Conservation (phyloP, 495 filamentous ascomycete species). For the Hypoxylon rickii region DNA sequence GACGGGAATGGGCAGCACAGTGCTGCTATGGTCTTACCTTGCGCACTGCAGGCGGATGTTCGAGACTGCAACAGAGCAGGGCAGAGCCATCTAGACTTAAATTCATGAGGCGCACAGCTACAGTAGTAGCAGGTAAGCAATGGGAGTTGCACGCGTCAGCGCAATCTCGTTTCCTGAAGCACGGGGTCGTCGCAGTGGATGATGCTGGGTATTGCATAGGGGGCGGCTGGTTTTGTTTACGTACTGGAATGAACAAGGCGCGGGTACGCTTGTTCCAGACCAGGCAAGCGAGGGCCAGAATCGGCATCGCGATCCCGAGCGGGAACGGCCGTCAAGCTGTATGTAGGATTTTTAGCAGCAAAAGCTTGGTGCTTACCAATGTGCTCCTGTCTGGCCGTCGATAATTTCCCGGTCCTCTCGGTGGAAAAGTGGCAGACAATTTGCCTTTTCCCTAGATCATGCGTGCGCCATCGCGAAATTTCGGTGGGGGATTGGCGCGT, state of each 20-base stretch:
- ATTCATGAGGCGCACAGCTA: not conserved
- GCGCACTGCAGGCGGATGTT: not conserved
- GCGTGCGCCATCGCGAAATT: not conserved
- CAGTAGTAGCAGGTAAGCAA: not conserved
- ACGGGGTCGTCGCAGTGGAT: not conserved
- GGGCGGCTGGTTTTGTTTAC: slow-evolving; percentile 23
- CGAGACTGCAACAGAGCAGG: not conserved
- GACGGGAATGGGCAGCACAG: slow-evolving; percentile 7
- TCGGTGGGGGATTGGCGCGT: not conserved
- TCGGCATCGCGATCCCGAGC: slow-evolving; percentile 1
- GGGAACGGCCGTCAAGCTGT: slow-evolving; percentile 15
- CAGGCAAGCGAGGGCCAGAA: slow-evolving; percentile 1
- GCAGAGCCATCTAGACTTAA: slow-evolving; percentile 6
- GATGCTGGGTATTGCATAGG: not conserved
- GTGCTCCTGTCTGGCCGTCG: not conserved
- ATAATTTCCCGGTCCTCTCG: not conserved
- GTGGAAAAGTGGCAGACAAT: not conserved
- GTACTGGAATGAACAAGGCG: slow-evolving; percentile 25
- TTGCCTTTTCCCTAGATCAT: not conserved
- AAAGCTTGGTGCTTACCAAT: not conserved
- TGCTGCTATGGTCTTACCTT: not conserved
- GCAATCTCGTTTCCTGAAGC: slow-evolving; percentile 13
- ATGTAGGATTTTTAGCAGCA: not conserved
- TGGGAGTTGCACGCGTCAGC: slow-evolving; percentile 17
- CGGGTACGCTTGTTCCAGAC: slow-evolving; percentile 3